These are phyloP conservation scores for Fistulina hepatica DNA, from an alignment of 1,284 basidiomycete species.

Conservation along the genomic window DNA sequence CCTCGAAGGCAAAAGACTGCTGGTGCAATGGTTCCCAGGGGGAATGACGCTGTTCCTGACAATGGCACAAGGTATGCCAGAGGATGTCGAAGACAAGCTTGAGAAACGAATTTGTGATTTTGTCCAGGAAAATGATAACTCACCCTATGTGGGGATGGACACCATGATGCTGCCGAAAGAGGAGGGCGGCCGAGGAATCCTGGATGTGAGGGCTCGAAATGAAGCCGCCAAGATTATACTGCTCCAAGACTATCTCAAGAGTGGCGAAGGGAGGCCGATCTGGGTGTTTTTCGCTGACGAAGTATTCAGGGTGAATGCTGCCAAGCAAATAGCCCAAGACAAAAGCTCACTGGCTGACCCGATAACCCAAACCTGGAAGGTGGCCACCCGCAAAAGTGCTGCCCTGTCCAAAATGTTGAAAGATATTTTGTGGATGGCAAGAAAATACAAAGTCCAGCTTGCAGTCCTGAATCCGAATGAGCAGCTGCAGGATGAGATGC, in stretches of 20 bases:
- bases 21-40: constrained; percentile 11
- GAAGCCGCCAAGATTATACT: constrained; percentile 20
- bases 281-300: constrained; percentile 20
- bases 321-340: no score
- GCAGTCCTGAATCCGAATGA: no score
- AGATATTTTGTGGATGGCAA: no score
- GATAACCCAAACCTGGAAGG: no score
- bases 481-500: no score
- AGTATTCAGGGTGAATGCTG: no score
- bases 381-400: no score
- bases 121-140: no score
- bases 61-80: constrained; percentile 19
- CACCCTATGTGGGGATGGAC: constrained; percentile 7
- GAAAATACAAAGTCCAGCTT: no score
- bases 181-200: constrained; percentile 15
- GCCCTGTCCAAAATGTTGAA: no score
- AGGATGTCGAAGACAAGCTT: constrained; percentile 5
- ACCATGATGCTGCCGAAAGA: constrained; percentile 5
- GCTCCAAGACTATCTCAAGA: constrained; percentile 15
- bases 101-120: no score
- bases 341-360: no score
- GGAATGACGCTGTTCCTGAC: constrained; percentile 16
- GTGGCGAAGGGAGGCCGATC: constrained; percentile 6
- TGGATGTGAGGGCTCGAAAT: constrained; percentile 17
- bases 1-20: constrained; percentile 12